Evolutionary conservation across 768 basidiomycete species (phyloP).

Genomic region (Mycena indigotica): DNA sequence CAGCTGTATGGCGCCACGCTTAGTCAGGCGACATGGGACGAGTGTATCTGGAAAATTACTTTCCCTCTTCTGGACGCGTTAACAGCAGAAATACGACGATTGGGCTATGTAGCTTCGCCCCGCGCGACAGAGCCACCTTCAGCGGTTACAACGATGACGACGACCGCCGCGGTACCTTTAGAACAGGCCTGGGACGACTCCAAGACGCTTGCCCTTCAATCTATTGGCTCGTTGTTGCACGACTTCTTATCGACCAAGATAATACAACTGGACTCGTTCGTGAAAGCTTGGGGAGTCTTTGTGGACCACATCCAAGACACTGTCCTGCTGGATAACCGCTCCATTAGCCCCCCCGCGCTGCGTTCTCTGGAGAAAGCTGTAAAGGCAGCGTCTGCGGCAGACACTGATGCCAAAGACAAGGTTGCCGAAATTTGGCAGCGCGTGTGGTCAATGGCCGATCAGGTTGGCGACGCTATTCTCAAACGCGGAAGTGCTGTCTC

Average conservation of each 20-base stretch:
- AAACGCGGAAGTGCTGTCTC: slow-evolving; percentile 28
- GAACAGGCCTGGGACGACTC: slow-evolving; percentile 82
- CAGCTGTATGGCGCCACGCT: slow-evolving; percentile 91
- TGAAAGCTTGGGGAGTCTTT: slow-evolving; percentile 73
- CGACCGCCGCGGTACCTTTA: slow-evolving; percentile 21
- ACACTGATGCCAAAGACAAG: slow-evolving; percentile 45
- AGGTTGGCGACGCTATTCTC: slow-evolving; percentile 59
- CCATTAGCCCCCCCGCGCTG: slow-evolving; percentile 80
- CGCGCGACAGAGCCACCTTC: neutral
- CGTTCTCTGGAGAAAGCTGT: slow-evolving; percentile 82
- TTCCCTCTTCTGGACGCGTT: slow-evolving; percentile 83
- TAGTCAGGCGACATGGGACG: slow-evolving; percentile 81
- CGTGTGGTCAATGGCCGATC: slow-evolving; percentile 71
- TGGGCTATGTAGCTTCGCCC: slow-evolving; percentile 25
- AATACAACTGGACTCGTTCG: slow-evolving; percentile 70
- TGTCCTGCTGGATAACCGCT: slow-evolving; percentile 66
- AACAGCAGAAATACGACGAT: slow-evolving; percentile 54
- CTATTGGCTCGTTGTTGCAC: slow-evolving; percentile 79
- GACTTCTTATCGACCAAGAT: slow-evolving; percentile 79
- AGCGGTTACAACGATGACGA: slow-evolving; percentile 17
- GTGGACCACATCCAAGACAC: slow-evolving; percentile 71
- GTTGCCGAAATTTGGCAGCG: slow-evolving; percentile 53
- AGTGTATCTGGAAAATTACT: slow-evolving; percentile 88
- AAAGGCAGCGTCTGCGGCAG: slow-evolving; percentile 52
- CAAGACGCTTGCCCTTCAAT: slow-evolving; percentile 81